Evolutionary conservation across 2,329 filamentous ascomycete species (phyloP), one percentile per base, ranked within the genome.

Genomic region (Knufia fluminis): DNA sequence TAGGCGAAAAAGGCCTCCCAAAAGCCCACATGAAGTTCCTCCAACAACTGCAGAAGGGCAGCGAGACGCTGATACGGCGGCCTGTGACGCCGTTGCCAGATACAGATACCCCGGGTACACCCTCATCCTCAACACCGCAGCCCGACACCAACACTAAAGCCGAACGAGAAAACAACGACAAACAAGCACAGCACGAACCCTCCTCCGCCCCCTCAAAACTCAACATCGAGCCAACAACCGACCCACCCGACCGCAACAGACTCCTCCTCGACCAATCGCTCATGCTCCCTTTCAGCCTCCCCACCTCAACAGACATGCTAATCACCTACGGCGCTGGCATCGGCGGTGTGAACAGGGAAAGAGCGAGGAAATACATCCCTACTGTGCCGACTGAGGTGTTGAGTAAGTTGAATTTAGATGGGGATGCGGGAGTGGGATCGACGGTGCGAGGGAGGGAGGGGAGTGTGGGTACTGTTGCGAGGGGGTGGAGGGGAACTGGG

Each of bases 221-320:
- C n/a, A 53, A 58, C 36, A 57, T 57, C 16, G 48, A 38, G 43
- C 38, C 47, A 7, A 51, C 52, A 23, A 50, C 47, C 19, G 45
- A 48, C 22, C 20, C 65, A 63, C 7, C 55, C 14, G 41, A 46
- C 4, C 43, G 41, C 12, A 46, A 39, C 43, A 28, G 35, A 14
- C 74, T 96, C 31, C 79, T 96, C 38, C 69, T 97, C 47, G 90
- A 97, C 61, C 88, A 91, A 2, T 86, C 90, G 2, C 73, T 95
- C 52, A 94, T 96, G 77, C 76, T 98, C 22, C 92, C 92, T 0
- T 98, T 98, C 64, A 85, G 85, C n/a, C 73, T 98, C 23, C 92
- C 92, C 1, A 95, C 91, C 1, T 92, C 88, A 50, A 97, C 90
- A 22, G 92, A 98, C 66, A 98, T 98, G 92, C 76, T 97, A 42